Base-by-base conservation (phyloP, 148 eudicot species). In the Diospyros lotus region DNA sequence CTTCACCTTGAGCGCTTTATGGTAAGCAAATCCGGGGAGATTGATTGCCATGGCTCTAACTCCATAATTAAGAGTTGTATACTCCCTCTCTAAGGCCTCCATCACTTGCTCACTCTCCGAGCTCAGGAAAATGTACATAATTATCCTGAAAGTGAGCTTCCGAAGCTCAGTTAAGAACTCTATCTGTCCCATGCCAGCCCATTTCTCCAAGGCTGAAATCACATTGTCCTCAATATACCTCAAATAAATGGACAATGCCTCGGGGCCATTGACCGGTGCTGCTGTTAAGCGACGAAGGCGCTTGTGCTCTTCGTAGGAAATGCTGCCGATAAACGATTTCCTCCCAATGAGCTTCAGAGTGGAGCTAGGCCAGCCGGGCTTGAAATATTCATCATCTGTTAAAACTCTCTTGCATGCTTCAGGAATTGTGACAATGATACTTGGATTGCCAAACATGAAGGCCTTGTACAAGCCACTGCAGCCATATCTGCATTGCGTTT, bases 361-460 rank as follows among this genome's bases (percentile, higher is more conserved):
- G 6, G 99, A 81, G 13, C 58, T 10, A 0, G 98, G 99, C 99
- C 99, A 95, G 2, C 99, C 99, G 6, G 93, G 94, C 79, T 78
- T 86, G 89, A 95, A 95, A 63, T 82, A n/a, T 0, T 89, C 98
- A 41, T 95, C 99, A 48, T 95, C 99, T 1, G 82, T 84, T 28
- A 95, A 69, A 3, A 93, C 91, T 81, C 74, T 89, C 72, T 81
- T 83, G 83, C 90, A 85, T n/a, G 78, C 77, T 73, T 93, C 98
- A 0, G 97, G 78, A n/a, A 82, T 70, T 2, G 94, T 91, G 3
- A 88, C 90, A 12, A 95, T 86, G 42, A 95, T 80, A 66, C 97
- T 87, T 5, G 99, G 97, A 40, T 70, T 88, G 6, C 98, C 96
- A 71, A 93, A 95, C 99, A 95, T 89, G 80, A 79, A 79, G 18